Base-by-base conservation (phyloP, 1,139 yeast species). In the Taphrina populina region DNA sequence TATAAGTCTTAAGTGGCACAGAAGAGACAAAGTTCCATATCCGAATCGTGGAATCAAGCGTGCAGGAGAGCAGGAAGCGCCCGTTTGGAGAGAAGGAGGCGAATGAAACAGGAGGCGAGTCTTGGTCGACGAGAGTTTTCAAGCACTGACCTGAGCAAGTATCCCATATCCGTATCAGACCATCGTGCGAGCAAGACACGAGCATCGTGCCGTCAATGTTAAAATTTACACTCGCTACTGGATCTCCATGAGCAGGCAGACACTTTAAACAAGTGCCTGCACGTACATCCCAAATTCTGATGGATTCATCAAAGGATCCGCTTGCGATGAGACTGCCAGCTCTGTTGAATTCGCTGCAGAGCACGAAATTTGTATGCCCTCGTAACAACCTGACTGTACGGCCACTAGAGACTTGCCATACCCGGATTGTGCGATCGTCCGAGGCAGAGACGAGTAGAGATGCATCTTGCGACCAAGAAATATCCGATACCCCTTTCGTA, bases 161-260 rank as follows among this genome's bases (percentile, higher is more conserved):
- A 69, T 90, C 97, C 74, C 95, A 92, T 32, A 92, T 71, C 56
- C 98, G 74, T 30, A 87, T 82, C 60, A 85, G 73, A 2, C 98
- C 98, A 69, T 92, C 98, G 66, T 84, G 86, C 2, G 95, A 84
- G 0, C 95, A 95, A 61, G 95, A 84, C 2, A 83, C 86, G 15
- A 92, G 77, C 34, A 94, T 79, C 0, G 95, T 78, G 47, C 92
- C 86, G 65, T 92, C 98, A 55, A 82, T 83, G 1, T 81, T 76
- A 54, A 92, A 71, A 62, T 86, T 81, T 1, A 90, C 73, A 0
- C 87, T 77, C 45, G 87, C 81, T 1, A 92, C 85, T 0, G 97
- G 95, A 63, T 88, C 97, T 0, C 95, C 81, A 68, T 92, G 98
- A 0, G 98, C 97, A 15, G 95, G 87, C 57, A 92, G 72, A 0